phyloP scores from a whole-genome alignment of 2,329 filamentous ascomycete species.

The Cladorrhinum sp. region DNA sequence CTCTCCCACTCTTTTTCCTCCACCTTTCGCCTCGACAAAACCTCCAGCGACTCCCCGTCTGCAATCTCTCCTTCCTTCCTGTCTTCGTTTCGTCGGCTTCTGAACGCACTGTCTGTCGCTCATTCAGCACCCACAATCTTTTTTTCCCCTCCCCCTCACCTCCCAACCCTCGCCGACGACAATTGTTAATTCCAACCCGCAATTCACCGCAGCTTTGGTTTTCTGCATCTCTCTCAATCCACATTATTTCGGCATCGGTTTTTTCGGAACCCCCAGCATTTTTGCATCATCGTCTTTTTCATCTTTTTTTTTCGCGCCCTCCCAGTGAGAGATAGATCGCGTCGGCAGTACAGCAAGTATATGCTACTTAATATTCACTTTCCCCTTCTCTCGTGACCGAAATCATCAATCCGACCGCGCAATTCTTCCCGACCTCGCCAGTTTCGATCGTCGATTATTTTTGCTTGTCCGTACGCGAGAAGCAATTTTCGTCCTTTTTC shows the following conservation, averaged over 20 bases:
- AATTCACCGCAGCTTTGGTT: constrained; percentile 8
- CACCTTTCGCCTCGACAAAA: constrained; percentile 9
- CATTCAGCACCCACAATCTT: constrained; percentile 27
- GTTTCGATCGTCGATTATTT: constrained; percentile 3
- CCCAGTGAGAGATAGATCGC: constrained; percentile 26
- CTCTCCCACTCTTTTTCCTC: background rate
- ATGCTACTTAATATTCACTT: constrained; percentile 24
- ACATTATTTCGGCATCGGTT: constrained; percentile 10
- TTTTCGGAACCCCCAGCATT: constrained; percentile 17
- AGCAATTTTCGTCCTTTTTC: constrained; percentile 9
- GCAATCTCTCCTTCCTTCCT: constrained; percentile 15
- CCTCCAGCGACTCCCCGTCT: constrained; percentile 7
- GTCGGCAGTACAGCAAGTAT: constrained; percentile 18
- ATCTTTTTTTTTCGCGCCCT: constrained; percentile 15
- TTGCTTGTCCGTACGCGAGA: background rate
- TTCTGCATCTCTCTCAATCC: background rate
- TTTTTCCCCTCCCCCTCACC: constrained; percentile 5
- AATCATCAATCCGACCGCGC: constrained; percentile 2
- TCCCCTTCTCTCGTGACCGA: constrained; percentile 7
- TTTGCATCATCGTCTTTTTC: constrained; percentile 21
- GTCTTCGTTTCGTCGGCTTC: constrained; percentile 17
- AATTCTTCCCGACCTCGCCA: constrained; percentile 6
- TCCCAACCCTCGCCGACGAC: constrained; percentile 5
- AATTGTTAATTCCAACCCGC: constrained; percentile 23
- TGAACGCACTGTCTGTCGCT: constrained; percentile 21